Evolutionary conservation across 2,329 filamentous ascomycete genomes (phyloP).

Genomic region (Rhexocercosporidium sp.): DNA sequence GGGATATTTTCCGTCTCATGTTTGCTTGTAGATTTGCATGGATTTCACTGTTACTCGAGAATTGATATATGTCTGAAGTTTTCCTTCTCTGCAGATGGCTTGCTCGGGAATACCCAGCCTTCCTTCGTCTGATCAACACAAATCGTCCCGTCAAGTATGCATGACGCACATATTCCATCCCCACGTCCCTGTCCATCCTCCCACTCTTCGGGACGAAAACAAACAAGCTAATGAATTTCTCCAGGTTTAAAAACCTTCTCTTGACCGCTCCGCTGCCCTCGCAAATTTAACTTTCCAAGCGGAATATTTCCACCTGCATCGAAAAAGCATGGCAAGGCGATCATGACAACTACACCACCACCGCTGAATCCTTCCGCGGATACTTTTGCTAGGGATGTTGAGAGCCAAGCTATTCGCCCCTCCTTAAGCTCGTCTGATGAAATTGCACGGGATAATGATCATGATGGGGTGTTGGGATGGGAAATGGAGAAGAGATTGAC

Average conservation of each 20-base stretch:
- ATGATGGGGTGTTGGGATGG: background rate
- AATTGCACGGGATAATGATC: background rate
- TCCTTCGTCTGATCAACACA: background rate
- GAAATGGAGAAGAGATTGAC: constrained; percentile 10
- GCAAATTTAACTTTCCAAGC: background rate
- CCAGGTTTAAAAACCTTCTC: background rate
- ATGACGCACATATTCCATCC: background rate
- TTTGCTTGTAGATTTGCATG: too few relatives aligned
- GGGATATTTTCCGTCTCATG: too few relatives aligned
- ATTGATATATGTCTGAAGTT: background rate
- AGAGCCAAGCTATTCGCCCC: background rate
- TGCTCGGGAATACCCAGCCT: too few relatives aligned
- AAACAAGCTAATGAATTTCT: background rate
- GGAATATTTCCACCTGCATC: background rate
- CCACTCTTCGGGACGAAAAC: background rate
- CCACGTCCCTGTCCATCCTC: too few relatives aligned
- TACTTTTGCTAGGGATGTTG: background rate
- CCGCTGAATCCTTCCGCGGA: background rate
- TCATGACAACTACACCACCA: background rate
- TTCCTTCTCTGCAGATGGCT: too few relatives aligned
- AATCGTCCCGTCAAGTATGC: background rate
- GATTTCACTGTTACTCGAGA: background rate
- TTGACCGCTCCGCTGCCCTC: background rate
- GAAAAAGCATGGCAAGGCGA: background rate
- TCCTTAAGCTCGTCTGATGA: background rate